Evolutionary conservation across 2,329 filamentous ascomycete genomes (phyloP).

Genomic region (Clonostachys byssicola): DNA sequence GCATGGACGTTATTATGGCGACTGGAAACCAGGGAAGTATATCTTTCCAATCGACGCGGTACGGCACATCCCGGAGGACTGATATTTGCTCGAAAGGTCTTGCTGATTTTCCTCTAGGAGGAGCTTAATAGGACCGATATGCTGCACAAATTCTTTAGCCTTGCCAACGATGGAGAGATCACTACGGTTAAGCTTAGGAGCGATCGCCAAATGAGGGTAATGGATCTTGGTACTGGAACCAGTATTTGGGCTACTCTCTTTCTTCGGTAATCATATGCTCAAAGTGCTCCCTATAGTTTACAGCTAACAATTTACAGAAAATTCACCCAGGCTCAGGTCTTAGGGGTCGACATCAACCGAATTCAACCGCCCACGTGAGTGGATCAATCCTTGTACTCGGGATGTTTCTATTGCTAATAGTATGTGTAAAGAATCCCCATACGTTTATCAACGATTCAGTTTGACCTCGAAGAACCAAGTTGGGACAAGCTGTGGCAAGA

Average conservation of each 20-base stretch:
- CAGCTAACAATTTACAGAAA: constrained; percentile 6
- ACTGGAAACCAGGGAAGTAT: constrained; percentile 65
- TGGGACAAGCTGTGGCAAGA: constrained; percentile 51
- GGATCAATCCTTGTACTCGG: neutral
- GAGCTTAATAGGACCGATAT: constrained; percentile 79
- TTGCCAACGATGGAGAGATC: constrained; percentile 48
- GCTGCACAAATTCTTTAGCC: constrained; percentile 71
- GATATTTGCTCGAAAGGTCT: neutral
- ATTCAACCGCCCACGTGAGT: constrained; percentile 32
- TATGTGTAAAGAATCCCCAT: constrained; percentile 57
- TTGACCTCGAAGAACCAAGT: constrained; percentile 68
- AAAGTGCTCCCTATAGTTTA: too few relatives aligned
- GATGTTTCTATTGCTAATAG: constrained; percentile 10
- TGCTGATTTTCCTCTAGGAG: constrained; percentile 33
- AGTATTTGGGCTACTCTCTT: constrained; percentile 91
- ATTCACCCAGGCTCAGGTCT: constrained; percentile 17
- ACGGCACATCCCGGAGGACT: constrained; percentile 14
- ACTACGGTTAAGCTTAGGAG: constrained; percentile 10
- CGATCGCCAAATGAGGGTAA: constrained; percentile 28
- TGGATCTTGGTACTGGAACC: constrained; percentile 78
- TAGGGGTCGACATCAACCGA: constrained; percentile 32
- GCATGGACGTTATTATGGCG: constrained; percentile 68
- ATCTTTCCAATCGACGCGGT: constrained; percentile 76
- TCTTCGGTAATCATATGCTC: too few relatives aligned
- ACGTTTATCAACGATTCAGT: constrained; percentile 50